These are phyloP conservation scores for Allantophomopsis lycopodina DNA, from an alignment of 2,329 filamentous ascomycete species.

Conservation along the genomic window DNA sequence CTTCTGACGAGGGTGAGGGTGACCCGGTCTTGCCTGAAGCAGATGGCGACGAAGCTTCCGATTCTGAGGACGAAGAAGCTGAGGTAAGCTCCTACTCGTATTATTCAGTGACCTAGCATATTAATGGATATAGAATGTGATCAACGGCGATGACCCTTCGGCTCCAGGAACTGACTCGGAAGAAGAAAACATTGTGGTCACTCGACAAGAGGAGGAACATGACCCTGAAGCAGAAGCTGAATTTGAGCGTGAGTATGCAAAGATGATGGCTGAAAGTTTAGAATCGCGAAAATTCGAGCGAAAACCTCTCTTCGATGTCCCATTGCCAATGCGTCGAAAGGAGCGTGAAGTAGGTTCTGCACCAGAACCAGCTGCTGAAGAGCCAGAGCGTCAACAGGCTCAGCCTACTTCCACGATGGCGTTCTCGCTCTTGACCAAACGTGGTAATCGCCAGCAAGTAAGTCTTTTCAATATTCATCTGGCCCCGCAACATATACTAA, in stretches of 20 bases:
- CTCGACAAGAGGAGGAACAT: constrained; percentile 75
- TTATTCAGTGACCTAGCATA: too few species aligned
- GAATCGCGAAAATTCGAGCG: constrained; percentile 94
- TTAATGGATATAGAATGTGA: constrained; percentile 7
- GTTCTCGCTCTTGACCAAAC: constrained; percentile 91
- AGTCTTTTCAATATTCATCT: constrained; percentile 8
- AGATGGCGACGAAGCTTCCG: constrained; percentile 25
- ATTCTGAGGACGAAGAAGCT: constrained; percentile 41
- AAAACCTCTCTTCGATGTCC: constrained; percentile 90
- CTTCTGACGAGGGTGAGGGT: constrained; percentile 65
- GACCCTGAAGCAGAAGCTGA: constrained; percentile 93
- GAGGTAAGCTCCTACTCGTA: constrained; percentile 27
- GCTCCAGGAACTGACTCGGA: constrained; percentile 47
- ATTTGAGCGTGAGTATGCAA: constrained; percentile 94
- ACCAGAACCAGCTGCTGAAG: constrained; percentile 24
- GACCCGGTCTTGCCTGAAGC: constrained; percentile 40
- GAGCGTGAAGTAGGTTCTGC: constrained; percentile 39
- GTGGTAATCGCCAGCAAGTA: constrained; percentile 88
- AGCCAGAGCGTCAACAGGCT: constrained; percentile 15
- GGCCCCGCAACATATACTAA: neutral
- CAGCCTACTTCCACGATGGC: constrained; percentile 61
- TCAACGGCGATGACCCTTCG: constrained; percentile 34
- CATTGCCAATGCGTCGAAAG: constrained; percentile 73
- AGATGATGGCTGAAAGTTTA: constrained; percentile 95
- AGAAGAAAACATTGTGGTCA: constrained; percentile 86